Evolutionary conservation across 2,329 filamentous ascomycete genomes (phyloP).

Genomic region (Xylaria hypoxylon): DNA sequence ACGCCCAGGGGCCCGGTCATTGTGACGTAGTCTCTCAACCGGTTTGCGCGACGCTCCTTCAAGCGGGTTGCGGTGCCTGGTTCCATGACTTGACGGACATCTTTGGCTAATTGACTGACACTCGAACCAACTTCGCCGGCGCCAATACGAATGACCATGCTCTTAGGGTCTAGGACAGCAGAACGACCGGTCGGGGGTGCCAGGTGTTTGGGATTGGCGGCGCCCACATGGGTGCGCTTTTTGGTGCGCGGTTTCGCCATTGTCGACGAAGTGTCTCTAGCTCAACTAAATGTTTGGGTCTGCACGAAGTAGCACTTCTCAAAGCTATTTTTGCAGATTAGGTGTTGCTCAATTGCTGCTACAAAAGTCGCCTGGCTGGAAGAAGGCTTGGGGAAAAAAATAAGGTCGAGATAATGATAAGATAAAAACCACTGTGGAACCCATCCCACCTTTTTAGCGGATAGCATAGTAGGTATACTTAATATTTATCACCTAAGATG

Average conservation of each 20-base stretch:
- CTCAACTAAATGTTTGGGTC: not conserved
- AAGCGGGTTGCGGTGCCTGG: constrained; percentile 90
- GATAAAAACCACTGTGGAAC: constrained; percentile 13
- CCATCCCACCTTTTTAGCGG: not conserved
- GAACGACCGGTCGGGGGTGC: constrained; percentile 67
- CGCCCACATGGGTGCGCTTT: constrained; percentile 86
- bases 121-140: constrained; percentile 92
- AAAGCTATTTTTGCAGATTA: not conserved
- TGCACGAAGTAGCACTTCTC: not conserved
- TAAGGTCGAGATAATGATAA: constrained; percentile 20
- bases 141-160: constrained; percentile 97
- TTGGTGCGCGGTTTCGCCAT: constrained; percentile 88
- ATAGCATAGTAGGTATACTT: too few species aligned
- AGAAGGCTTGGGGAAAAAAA: constrained; percentile 17
- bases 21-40: constrained; percentile 88
- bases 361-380: constrained; percentile 43
- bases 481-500: too few species aligned
- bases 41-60: constrained; percentile 90
- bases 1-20: constrained; percentile 97
- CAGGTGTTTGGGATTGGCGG: constrained; percentile 69
- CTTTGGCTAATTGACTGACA: constrained; percentile 89
- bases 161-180: constrained; percentile 81
- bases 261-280: constrained; percentile 19
- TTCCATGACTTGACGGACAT: constrained; percentile 95
- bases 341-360: constrained; percentile 8